Base-by-base conservation (phyloP, 345 rosid genomes). In the Citrus reticulata region DNA sequence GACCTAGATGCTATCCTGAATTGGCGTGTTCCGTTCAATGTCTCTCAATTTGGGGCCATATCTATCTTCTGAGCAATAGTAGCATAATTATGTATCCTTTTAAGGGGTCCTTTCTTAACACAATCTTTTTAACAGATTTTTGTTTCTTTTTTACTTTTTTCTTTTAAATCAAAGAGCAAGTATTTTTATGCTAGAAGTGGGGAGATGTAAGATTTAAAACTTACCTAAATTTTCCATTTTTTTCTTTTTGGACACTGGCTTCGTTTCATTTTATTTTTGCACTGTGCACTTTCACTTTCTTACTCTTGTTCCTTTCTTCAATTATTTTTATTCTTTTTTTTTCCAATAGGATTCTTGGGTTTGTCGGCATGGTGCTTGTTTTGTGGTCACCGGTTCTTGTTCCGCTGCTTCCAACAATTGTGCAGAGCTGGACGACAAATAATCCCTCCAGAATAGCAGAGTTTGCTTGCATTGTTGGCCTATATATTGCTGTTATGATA, bases 381-480 rank as follows among this genome's bases (percentile, higher is more conserved):
- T 76, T 95, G 27, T 95, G 99, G 99, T 93, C 98, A 19, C 99
- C 97, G 0, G 83, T 92, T 66, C 78, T 88, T 70, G 85, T 95
- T 82, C 98, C 99, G 5, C 82, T 93, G 84, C 88, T 95, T 84
- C 99, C 99, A 82, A 85, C 93, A 27, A 89, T 95, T 32, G 88
- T 95, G 79, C 93, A 80, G 84, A 87, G 95, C 86, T 92, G 98
- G 98, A 88, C 93, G 57, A 85, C 90, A 74, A 83, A 81, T 60
- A 88, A 73, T 59, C 90, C 97, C 74, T 88, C 95, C 30, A 85
- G 81, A 83, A 51, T 92, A 84, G 93, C 97, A 63, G 91, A 90
- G 79, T 83, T 92, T 85, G 93, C 88, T 80, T 86, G 89, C 87
- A 87, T 95, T 71, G 61, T 86, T 81, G 97, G 99, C 77, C 91